phyloP scores from a whole-genome alignment of 106 monocot species.

The Dioscorea dumetorum region DNA sequence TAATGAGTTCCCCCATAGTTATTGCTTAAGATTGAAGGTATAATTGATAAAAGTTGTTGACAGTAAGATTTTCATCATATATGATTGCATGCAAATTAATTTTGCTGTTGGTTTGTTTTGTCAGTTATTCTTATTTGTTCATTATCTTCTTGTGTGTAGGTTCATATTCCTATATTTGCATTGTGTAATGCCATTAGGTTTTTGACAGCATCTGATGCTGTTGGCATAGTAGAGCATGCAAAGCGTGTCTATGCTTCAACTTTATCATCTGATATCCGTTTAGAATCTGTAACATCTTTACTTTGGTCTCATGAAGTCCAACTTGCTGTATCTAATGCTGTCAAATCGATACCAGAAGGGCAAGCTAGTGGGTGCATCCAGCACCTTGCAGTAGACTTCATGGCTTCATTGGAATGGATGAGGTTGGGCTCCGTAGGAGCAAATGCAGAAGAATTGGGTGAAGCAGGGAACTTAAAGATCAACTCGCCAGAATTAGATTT shows the following conservation, averaged over 20 bases:
- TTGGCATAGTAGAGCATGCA: constrained; percentile 13
- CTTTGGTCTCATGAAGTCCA: constrained; percentile 42
- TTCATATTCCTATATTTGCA: constrained; percentile 60
- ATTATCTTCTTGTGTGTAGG: constrained; percentile 42
- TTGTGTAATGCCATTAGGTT: constrained; percentile 71
- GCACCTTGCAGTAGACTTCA: constrained; percentile 54
- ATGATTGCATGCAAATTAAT: background rate
- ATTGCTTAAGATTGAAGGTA: background rate
- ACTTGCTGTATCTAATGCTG: constrained; percentile 39
- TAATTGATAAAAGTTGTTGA: too few species aligned
- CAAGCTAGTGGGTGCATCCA: constrained; percentile 57
- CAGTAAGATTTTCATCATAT: too few species aligned
- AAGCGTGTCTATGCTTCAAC: constrained; percentile 16
- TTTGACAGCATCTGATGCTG: constrained; percentile 17
- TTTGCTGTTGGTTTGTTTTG: background rate
- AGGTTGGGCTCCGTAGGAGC: constrained; percentile 2
- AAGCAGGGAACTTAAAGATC: background rate
- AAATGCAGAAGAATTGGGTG: constrained; percentile 10
- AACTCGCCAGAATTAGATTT: constrained; percentile 15
- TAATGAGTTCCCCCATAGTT: background rate
- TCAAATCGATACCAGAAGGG: constrained; percentile 83
- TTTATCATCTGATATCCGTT: constrained; percentile 30
- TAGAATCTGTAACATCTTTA: constrained; percentile 36
- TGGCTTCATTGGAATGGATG: constrained; percentile 68
- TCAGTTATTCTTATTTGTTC: constrained; percentile 4